Conservation (phyloP, 2,329 filamentous ascomycete species). For the Ceratocystis alfenasii region DNA sequence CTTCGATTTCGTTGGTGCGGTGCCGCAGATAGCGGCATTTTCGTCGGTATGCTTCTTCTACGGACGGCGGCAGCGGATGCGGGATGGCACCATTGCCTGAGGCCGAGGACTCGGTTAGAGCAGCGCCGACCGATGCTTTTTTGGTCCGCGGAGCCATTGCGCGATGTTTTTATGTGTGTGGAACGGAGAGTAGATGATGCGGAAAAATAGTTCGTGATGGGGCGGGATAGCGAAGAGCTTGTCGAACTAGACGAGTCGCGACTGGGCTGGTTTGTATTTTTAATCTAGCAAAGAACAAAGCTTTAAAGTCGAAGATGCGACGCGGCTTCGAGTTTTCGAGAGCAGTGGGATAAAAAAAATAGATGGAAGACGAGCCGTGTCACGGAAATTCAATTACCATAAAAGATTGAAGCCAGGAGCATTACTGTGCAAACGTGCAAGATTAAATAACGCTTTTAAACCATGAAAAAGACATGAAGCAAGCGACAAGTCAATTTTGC, state of each 20-base stretch:
- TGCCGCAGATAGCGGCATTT: slow-evolving; percentile 95
- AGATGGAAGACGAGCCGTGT: neutral
- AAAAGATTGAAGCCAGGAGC: neutral
- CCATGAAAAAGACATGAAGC: neutral
- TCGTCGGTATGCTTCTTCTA: slow-evolving; percentile 88
- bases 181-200: neutral
- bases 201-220: neutral
- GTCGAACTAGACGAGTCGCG: too few relatives aligned
- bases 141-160: slow-evolving; percentile 22
- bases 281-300: neutral
- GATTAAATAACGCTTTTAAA: too few relatives aligned
- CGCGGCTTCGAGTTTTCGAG: neutral
- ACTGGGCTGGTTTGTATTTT: too few relatives aligned
- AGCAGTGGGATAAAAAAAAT: neutral
- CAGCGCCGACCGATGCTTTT: slow-evolving; percentile 9
- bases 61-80: slow-evolving; percentile 64
- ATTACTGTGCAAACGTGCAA: neutral
- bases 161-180: neutral
- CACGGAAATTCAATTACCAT: neutral
- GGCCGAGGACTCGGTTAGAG: slow-evolving; percentile 16
- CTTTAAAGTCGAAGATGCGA: neutral
- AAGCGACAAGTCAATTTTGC: neutral
- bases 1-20: slow-evolving; percentile 81
- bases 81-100: slow-evolving; percentile 37
- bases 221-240: neutral